These are phyloP conservation scores for Quercus cerris DNA, from an alignment of 306 rosid genomes.

Conservation along the genomic window DNA sequence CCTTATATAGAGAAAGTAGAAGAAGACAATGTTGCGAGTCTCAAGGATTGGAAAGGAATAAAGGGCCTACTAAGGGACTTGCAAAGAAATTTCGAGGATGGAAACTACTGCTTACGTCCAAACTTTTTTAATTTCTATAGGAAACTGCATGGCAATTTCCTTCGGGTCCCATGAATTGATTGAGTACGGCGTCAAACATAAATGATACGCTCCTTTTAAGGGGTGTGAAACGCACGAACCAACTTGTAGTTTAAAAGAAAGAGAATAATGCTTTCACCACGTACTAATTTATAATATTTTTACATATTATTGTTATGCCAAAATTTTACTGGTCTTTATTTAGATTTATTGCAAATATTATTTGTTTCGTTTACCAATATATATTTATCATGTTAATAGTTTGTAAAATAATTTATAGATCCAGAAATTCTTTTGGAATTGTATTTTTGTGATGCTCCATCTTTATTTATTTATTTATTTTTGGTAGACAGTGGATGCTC, in stretches of 20 bases:
- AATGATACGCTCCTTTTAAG: too few species aligned
- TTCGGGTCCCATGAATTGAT: slow-evolving; percentile 10
- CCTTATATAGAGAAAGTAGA: neutral
- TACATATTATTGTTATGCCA: accelerated
- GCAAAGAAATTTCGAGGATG: slow-evolving; percentile 25
- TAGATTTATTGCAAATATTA: too few species aligned
- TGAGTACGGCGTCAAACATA: neutral
- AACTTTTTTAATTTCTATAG: neutral
- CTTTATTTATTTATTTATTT: too few species aligned
- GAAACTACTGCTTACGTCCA: neutral
- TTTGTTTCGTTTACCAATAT: accelerated
- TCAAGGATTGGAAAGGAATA: neutral
- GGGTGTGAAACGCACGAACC: neutral
- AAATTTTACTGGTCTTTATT: too few species aligned
- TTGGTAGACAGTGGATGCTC: too few species aligned
- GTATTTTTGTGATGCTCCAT: too few species aligned
- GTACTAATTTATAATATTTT: accelerated
- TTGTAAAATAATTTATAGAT: too few species aligned
- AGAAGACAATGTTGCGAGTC: neutral
- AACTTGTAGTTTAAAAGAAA: too few species aligned
- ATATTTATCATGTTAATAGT: accelerated
- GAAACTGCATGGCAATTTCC: slow-evolving; percentile 46
- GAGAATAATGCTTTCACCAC: accelerated
- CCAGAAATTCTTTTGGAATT: too few species aligned
- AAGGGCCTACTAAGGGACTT: neutral